These are phyloP conservation scores for Silene coronaria DNA, from an alignment of 179 eudicot species.

Conservation along the genomic window DNA sequence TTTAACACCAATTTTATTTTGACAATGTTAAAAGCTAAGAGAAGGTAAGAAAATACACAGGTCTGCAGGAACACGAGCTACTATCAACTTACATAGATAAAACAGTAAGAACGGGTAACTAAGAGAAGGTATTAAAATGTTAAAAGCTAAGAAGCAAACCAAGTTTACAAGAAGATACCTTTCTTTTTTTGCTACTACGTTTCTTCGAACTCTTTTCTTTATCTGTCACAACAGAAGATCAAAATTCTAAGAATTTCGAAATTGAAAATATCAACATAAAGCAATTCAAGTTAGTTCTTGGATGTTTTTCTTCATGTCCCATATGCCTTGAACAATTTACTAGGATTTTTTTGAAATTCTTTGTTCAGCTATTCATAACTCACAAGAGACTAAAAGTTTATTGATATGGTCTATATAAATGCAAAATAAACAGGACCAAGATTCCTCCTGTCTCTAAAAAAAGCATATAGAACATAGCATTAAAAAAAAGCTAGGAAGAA, in stretches of 20 bases:
- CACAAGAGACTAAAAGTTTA: not conserved
- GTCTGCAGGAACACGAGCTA: not conserved
- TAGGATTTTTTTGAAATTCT: not conserved
- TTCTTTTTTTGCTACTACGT: conserved; percentile 77
- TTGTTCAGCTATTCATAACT: not conserved
- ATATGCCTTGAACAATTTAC: not conserved
- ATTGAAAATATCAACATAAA: not conserved
- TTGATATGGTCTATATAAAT: not conserved
- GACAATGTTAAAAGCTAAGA: no score
- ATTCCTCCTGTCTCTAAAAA: not conserved
- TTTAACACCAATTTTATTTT: no score
- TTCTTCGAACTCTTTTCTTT: conserved; percentile 74
- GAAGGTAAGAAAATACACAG: not conserved
- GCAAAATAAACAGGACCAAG: not conserved
- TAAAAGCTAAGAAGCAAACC: not conserved
- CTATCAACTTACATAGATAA: not conserved
- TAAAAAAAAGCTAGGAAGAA: not conserved
- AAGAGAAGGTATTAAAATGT: not conserved
- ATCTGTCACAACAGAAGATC: conserved; percentile 42
- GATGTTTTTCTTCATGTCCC: not conserved
- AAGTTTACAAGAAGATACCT: conserved; percentile 37
- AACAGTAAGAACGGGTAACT: no score
- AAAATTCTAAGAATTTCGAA: not conserved
- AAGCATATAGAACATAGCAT: not conserved
- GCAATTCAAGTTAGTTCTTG: not conserved